Base-by-base conservation (phyloP, 1,139 yeast species). In the Saccharomycopsis phalli region DNA sequence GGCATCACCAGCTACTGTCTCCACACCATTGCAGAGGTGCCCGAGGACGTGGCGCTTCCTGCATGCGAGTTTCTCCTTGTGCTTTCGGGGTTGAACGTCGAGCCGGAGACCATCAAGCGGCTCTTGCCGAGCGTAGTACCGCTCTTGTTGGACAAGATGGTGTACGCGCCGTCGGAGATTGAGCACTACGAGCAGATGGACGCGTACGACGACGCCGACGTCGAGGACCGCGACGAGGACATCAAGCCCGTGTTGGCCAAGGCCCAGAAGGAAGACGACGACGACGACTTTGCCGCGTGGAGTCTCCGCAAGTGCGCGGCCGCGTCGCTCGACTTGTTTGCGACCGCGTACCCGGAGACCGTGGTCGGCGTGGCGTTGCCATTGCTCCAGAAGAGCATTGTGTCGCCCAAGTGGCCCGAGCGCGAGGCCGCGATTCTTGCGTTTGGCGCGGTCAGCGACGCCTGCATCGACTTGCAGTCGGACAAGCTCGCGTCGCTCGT, bases 341-440 rank as follows among this genome's bases (percentile, higher is more conserved):
- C 96, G 0, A 68, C 77, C 21, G 67, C 69, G 39, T 69, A 72
- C 46, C 91, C 96, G 0, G 69, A 68, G 6, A 76, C 74, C 45
- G 91, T 86, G 2, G 65, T 88, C 37, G 66, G 69, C 28, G 66
- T 74, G 11, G 69, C 86, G 1, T 67, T 88, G 49, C 97, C 98
- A 2, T 64, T 80, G 17, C 66, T 91, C 41, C 83, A 83, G 56
- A 76, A 74, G 39, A 74, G 77, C 44, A 75, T 91, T 41, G 71
- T 72, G 4, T 72, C 86, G 1, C 62, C 66, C 3, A 74, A 79
- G 46, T 91, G 98, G 98, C 83, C 83, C 31, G 74, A 81, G 11
- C 72, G 96, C 47, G 98, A 91, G 58, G 94, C 96, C 1, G 79
- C 96, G 1, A 88, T 91, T 29, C 68, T 91, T 40, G 96, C 97